A percentile compares a stretch with the other conserved stretches of the same genome.
Conservation (phyloP, 768 basidiomycete species). For the Termitomyces sp. region DNA sequence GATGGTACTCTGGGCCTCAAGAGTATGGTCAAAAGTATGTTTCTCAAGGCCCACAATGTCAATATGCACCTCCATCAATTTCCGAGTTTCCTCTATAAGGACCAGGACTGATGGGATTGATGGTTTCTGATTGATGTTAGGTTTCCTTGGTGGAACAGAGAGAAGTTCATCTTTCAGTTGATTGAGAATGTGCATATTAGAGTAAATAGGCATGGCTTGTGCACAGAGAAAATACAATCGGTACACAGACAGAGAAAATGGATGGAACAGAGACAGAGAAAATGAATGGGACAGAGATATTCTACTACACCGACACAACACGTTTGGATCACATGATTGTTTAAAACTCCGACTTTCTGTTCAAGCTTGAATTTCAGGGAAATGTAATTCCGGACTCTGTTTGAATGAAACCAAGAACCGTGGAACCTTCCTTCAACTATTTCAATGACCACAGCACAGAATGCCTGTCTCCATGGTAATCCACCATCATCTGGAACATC, state of each 20-base stretch:
- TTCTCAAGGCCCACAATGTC: neutral
- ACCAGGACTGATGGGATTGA: neutral
- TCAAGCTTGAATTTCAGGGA: too few species aligned
- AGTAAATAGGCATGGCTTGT: neutral
- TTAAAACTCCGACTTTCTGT: too few species aligned
- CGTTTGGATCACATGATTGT: too few species aligned
- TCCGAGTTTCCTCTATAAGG: neutral
- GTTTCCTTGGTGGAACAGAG: neutral
- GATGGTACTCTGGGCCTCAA: neutral
- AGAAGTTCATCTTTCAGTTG: neutral
- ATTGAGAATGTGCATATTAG: neutral
- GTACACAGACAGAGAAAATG: neutral
- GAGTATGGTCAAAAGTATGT: neutral
- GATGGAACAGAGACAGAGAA: neutral
- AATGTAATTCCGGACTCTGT: too few species aligned
- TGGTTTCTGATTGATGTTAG: neutral
- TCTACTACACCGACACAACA: too few species aligned
- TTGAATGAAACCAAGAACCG: too few species aligned
- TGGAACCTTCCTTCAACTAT: conserved; percentile 16
- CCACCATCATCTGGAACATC: conserved; percentile 12
- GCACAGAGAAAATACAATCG: neutral
- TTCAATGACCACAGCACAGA: conserved; percentile 54
- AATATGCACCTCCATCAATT: neutral
- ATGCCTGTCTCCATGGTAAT: conserved; percentile 42
- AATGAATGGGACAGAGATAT: neutral